These are phyloP conservation scores for Starmerella cellae DNA, from an alignment of 805 yeast genomes.

Conservation along the genomic window DNA sequence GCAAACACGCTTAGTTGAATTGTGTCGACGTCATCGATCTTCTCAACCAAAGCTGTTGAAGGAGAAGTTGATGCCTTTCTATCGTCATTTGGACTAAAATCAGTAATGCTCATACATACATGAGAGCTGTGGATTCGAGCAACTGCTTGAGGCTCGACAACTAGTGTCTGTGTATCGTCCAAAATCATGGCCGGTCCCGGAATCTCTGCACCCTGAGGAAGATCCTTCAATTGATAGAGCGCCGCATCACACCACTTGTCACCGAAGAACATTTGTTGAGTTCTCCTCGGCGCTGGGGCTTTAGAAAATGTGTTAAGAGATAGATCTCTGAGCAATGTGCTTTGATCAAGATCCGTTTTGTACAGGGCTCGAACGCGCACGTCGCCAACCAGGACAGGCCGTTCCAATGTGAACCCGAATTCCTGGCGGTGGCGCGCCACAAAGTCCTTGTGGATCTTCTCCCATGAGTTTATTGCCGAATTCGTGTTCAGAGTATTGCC, in stretches of 20 bases:
- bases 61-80: neutral
- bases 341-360: neutral
- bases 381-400: constrained; percentile 55
- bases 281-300: neutral
- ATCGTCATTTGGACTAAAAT: no score
- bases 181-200: constrained; percentile 65
- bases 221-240: constrained; percentile 41
- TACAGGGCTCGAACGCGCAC: constrained; percentile 50
- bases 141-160: constrained; percentile 47
- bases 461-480: neutral
- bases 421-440: constrained; percentile 48
- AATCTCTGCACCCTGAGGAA: constrained; percentile 40
- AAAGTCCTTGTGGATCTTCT: constrained; percentile 32
- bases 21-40: constrained; percentile 41
- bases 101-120: constrained; percentile 34
- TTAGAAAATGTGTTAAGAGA: neutral
- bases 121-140: constrained; percentile 52
- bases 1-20: constrained; percentile 63
- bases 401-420: constrained; percentile 55
- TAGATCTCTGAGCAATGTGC: constrained; percentile 5
- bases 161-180: constrained; percentile 70
- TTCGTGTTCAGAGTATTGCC: neutral
- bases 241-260: constrained; percentile 38
- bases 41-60: neutral
- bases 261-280: constrained; percentile 46